Evolutionary conservation across 2,329 filamentous ascomycete species (phyloP).

Genomic region (Colletotrichum simmondsii): DNA sequence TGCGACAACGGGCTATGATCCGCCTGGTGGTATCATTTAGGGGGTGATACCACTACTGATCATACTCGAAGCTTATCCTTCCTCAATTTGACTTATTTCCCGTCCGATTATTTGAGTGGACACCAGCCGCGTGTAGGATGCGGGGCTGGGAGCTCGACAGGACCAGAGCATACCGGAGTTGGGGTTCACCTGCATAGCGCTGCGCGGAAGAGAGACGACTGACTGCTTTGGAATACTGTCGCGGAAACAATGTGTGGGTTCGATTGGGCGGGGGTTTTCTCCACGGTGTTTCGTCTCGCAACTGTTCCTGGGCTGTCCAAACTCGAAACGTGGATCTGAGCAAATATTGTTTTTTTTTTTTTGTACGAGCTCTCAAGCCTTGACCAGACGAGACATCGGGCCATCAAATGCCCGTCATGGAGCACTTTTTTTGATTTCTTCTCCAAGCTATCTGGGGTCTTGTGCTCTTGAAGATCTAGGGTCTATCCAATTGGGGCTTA

Average conservation of each 20-base stretch:
- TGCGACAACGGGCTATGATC: constrained; percentile 62
- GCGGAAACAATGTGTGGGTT: constrained; percentile 27
- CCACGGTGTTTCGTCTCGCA: constrained; percentile 32
- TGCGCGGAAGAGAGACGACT: constrained; percentile 29
- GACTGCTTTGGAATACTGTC: constrained; percentile 32
- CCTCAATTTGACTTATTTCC: constrained; percentile 27
- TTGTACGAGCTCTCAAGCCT: constrained; percentile 14
- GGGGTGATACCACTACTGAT: constrained; percentile 31
- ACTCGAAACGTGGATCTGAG: constrained; percentile 30
- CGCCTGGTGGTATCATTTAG: constrained; percentile 70
- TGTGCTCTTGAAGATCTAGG: background rate
- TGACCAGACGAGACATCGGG: constrained; percentile 9
- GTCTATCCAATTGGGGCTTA: constrained; percentile 15
- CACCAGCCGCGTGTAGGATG: constrained; percentile 9
- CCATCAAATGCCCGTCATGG: background rate
- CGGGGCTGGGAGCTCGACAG: constrained; percentile 23
- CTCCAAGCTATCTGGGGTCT: constrained; percentile 4
- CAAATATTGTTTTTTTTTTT: constrained; percentile 17
- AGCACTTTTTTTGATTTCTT: background rate
- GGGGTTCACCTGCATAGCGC: constrained; percentile 34
- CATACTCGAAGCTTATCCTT: constrained; percentile 20
- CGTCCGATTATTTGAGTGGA: constrained; percentile 9
- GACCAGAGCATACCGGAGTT: constrained; percentile 32
- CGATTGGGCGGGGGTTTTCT: constrained; percentile 20
- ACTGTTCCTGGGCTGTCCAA: constrained; percentile 27